These are phyloP conservation scores for Suillus fuscotomentosus DNA, from an alignment of 768 basidiomycete genomes.

Conservation along the genomic window DNA sequence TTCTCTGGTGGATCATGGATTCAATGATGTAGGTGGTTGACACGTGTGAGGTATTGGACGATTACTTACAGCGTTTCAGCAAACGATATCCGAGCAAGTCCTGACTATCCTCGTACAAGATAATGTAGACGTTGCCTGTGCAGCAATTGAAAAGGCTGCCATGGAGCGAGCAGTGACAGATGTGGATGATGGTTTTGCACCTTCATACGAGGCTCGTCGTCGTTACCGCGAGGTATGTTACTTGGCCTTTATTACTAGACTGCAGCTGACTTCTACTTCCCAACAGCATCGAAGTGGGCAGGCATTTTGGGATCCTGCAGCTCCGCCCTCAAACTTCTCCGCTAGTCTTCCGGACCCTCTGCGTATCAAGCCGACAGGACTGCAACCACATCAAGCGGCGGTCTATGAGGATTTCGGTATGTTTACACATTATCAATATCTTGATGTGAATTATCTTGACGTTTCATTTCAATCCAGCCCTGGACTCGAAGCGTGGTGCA, in stretches of 20 bases:
- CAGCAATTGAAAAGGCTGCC: conserved; percentile 94
- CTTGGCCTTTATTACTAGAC: neutral
- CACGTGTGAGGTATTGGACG: conserved; percentile 3
- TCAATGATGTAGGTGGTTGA: conserved; percentile 63
- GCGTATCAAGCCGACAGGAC: conserved; percentile 77
- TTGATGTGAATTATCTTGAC: conserved; percentile 1
- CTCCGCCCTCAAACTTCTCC: conserved; percentile 67
- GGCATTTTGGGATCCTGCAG: conserved; percentile 87
- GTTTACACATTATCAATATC: conserved; percentile 10
- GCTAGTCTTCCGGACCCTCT: conserved; percentile 83
- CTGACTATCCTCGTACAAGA: conserved; percentile 80
- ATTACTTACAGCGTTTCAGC: conserved; percentile 30
- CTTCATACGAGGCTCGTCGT: conserved; percentile 80
- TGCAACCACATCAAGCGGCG: conserved; percentile 76
- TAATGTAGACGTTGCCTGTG: conserved; percentile 91
- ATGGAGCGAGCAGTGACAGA: conserved; percentile 95
- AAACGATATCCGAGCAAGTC: conserved; percentile 81
- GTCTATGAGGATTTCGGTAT: conserved; percentile 96
- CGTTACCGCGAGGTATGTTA: conserved; percentile 78
- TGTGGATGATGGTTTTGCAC: conserved; percentile 84
- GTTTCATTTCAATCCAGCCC: conserved; percentile 32
- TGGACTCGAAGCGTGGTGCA: conserved; percentile 55
- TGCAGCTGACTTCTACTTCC: conserved; percentile 8
- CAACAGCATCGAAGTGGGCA: conserved; percentile 62
- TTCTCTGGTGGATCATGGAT: conserved; percentile 82